These are phyloP conservation scores for Rhododendron ovatum DNA, from an alignment of 148 eudicot species.

Conservation along the genomic window DNA sequence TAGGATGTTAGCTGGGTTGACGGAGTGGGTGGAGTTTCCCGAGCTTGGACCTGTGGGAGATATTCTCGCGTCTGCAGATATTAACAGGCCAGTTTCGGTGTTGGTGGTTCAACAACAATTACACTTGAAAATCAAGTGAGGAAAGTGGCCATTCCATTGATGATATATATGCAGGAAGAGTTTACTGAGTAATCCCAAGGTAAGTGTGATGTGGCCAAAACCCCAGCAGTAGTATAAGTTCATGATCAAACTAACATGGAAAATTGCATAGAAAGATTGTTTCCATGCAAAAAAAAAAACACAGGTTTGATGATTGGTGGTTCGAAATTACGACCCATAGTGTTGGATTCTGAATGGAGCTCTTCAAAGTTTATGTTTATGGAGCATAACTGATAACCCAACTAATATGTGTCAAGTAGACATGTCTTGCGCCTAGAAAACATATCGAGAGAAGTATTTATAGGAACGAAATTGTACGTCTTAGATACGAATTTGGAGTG, in stretches of 20 bases:
- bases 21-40: slow-evolving; percentile 31
- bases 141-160: not conserved
- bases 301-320: not conserved
- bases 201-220: not conserved
- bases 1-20: not conserved
- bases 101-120: slow-evolving; percentile 39
- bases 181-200: not conserved
- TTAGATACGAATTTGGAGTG: not conserved
- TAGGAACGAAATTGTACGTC: too few relatives aligned
- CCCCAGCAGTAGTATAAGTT: not conserved
- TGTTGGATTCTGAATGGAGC: not conserved
- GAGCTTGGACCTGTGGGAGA: slow-evolving; percentile 37
- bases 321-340: not conserved
- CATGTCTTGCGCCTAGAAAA: not conserved
- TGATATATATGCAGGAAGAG: not conserved
- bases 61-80: slow-evolving; percentile 22
- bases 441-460: not conserved
- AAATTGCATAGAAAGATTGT: not conserved
- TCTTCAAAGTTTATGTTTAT: not conserved
- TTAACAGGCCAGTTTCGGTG: slow-evolving; percentile 26
- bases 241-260: not conserved
- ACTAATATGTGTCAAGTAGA: not conserved
- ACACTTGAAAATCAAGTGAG: slow-evolving; percentile 6
- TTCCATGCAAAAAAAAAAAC: not conserved
- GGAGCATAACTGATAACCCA: not conserved